Conservation (phyloP, 495 filamentous ascomycete genomes). For the Penicillium atrosanguineum region DNA sequence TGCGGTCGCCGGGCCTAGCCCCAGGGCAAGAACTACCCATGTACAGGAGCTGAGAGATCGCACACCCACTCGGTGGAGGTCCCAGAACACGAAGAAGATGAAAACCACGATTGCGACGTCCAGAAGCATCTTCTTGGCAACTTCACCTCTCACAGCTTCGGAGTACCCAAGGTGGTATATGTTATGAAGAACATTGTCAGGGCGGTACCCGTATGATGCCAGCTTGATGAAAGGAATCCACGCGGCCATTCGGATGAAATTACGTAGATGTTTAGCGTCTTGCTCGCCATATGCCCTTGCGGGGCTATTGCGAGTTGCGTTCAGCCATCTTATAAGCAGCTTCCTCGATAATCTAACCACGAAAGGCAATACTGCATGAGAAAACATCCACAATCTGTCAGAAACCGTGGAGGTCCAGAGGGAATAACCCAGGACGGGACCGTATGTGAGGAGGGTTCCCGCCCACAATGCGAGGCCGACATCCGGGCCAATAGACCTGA, state of each 20-base stretch:
- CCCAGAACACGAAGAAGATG: conserved; percentile 3
- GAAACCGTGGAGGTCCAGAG: conserved; percentile 1
- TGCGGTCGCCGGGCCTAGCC: background rate
- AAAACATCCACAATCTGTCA: background rate
- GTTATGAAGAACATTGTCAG: background rate
- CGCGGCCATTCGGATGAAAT: background rate
- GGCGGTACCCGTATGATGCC: background rate
- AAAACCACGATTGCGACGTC: background rate
- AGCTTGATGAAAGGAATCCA: background rate
- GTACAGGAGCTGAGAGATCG: background rate
- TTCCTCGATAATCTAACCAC: background rate
- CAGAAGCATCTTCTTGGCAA: background rate
- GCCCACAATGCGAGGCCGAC: background rate
- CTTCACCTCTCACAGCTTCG: background rate
- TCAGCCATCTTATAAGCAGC: background rate
- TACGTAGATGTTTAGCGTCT: background rate
- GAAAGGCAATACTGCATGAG: conserved; percentile 3
- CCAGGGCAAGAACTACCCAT: background rate
- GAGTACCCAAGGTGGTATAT: background rate
- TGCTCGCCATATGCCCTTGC: background rate
- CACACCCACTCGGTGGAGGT: conserved; percentile 5
- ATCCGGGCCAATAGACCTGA: conserved; percentile 12
- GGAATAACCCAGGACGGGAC: background rate
- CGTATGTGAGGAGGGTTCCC: conserved; percentile 5
- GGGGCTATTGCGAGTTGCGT: background rate